Percentiles rank a stretch among this genome's conserved stretches.
These are phyloP conservation scores for Avena atlantica DNA, from an alignment of 176 grass and related monocot species.

Conservation along the genomic window DNA sequence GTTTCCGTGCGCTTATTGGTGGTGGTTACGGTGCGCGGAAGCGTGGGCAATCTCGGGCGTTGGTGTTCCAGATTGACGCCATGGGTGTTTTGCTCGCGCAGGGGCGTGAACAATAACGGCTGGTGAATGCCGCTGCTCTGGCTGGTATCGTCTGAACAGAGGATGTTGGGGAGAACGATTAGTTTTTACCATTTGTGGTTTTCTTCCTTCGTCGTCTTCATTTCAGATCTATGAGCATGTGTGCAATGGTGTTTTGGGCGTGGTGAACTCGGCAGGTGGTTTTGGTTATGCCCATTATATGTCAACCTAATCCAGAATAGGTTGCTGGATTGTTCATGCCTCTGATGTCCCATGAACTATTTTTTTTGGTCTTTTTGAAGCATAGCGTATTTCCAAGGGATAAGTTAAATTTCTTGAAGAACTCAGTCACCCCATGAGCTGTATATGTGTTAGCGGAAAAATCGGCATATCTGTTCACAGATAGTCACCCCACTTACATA, in stretches of 20 bases:
- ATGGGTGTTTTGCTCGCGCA: neutral
- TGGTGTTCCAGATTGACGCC: slow-evolving; percentile 30
- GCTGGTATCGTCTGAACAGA: neutral
- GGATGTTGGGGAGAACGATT: slow-evolving; percentile 32
- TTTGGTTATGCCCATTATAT: neutral
- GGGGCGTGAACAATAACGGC: slow-evolving; percentile 20
- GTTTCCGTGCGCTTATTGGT: slow-evolving; percentile 1
- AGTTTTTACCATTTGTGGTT: slow-evolving; percentile 18
- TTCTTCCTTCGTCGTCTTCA: slow-evolving; percentile 25
- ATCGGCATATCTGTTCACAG: slow-evolving; percentile 4
- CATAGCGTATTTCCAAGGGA: neutral
- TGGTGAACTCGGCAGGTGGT: neutral
- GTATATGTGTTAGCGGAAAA: neutral
- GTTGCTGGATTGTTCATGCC: slow-evolving; percentile 9
- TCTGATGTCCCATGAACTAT: neutral
- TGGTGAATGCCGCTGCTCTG: slow-evolving; percentile 29
- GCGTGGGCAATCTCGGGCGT: slow-evolving; percentile 27
- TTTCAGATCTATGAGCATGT: slow-evolving; percentile 50
- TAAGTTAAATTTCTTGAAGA: neutral
- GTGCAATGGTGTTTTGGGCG: slow-evolving; percentile 38
- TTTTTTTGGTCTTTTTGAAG: neutral
- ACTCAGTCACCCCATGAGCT: too few species aligned
- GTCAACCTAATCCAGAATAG: neutral
- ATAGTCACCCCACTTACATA: neutral
- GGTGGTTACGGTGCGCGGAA: slow-evolving; percentile 20